Evolutionary conservation across 352 stramenopile genomes (phyloP).

Genomic region (Halophytophthora batemanensis): DNA sequence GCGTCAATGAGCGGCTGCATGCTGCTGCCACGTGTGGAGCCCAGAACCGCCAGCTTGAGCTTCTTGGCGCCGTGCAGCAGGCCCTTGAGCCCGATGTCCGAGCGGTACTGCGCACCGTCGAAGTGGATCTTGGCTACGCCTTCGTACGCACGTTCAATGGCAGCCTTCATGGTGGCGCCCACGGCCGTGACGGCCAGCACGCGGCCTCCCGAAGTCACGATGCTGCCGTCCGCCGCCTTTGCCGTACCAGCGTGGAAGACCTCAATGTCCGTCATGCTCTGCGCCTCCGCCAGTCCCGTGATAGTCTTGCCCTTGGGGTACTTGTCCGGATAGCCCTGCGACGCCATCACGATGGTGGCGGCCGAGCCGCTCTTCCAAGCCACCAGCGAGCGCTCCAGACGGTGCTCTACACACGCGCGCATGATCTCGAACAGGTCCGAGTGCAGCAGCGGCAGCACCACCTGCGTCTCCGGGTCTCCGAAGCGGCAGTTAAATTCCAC

Average conservation of each 20-base stretch:
- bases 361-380: conserved; percentile 89
- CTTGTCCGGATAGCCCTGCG: conserved; percentile 96
- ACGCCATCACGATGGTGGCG: conserved; percentile 96
- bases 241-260: conserved; percentile 99
- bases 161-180: conserved; percentile 85
- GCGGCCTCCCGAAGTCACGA: conserved; percentile 94
- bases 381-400: conserved; percentile 85
- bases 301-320: conserved; percentile 99
- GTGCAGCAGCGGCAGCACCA: conserved; percentile 96
- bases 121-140: conserved; percentile 88
- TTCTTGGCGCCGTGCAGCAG: conserved; percentile 87
- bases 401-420: conserved; percentile 93
- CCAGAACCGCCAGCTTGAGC: conserved; percentile 92
- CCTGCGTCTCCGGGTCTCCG: conserved; percentile 98
- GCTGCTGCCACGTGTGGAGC: conserved; percentile 94
- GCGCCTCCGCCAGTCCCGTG: conserved; percentile 87
- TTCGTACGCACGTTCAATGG: conserved; percentile 92
- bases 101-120: conserved; percentile 93
- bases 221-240: conserved; percentile 44
- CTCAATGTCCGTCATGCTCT: conserved; percentile 86
- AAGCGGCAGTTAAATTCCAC: conserved; percentile 99
- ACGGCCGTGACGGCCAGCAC: conserved; percentile 97
- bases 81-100: conserved; percentile 95
- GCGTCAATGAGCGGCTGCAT: conserved; percentile 97
- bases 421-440: conserved; percentile 98